Evolutionary conservation across 306 rosid genomes (phyloP), one percentile per base, ranked within the genome.

Genomic region (Senna siamea): DNA sequence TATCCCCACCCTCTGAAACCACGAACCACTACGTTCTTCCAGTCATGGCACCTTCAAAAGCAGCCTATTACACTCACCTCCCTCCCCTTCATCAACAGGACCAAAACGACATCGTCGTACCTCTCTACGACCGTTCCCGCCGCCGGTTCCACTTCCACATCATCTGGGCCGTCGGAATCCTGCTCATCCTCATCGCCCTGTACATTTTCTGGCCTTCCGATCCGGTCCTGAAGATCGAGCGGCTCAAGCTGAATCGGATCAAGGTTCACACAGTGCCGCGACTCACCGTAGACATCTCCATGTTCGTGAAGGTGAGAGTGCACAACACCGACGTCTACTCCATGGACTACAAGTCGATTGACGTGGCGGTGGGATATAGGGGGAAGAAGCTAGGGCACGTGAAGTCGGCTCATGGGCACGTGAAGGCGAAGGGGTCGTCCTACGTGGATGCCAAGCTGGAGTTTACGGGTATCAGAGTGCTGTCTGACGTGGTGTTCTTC

Each of bases 361-460:
- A 87, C 77, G 89, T 91, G 72, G 89, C 76, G 12, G 88, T 91
- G 2, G 87, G 88, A 15, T 91, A 91, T 69, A 85, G 93, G 67
- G 92, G 97, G 59, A 85, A 84, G 84, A 69, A 8, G 78, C 82
- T 89, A 13, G 95, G 97, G 2, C 86, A 85, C 83, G 91, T 86
- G 72, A 84, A 28, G 18, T 85, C 88, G 30, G 67, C 72, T 5
- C 35, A 62, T 11, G 95, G 92, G 9, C 86, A 87, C 78, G 91
- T 91, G 84, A 79, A 78, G 51, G 86, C 97, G 0, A 75, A 81
- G 68, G 93, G 91, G 0, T 84, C 88, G 34, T 89, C 95, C 22
- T 79, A 82, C 81, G 91, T 89, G 82, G 89, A 91, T 4, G 95
- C 95, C 55, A 89, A 79, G 72, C 79, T 78, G 81, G 95, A 85